A percentile compares a stretch with the other conserved stretches of the same genome.
phyloP scores from a whole-genome alignment of 2,329 filamentous ascomycete species.

The Aspergillus sp. region DNA sequence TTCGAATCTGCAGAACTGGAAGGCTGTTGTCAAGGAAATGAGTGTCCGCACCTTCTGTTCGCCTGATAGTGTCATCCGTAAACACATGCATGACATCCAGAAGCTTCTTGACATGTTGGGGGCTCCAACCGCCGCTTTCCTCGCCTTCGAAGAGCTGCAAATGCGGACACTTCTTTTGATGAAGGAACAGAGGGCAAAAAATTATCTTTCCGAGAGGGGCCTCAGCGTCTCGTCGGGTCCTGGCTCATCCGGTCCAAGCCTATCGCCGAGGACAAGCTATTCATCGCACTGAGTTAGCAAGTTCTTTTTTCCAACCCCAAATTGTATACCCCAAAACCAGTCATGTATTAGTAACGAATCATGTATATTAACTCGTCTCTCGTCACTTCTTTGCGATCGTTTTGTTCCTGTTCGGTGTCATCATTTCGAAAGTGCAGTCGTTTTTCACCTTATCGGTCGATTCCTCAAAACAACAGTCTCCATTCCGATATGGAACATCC shows the following conservation, averaged over 20 bases:
- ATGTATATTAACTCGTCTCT: neutral
- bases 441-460: neutral
- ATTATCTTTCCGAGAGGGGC: slow-evolving; percentile 4
- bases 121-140: slow-evolving; percentile 38
- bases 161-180: slow-evolving; percentile 34
- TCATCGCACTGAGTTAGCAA: neutral
- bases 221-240: neutral
- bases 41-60: slow-evolving; percentile 52
- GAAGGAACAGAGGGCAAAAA: slow-evolving; percentile 30
- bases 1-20: slow-evolving; percentile 53
- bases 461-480: neutral
- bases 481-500: neutral
- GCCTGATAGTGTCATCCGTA: slow-evolving; percentile 50
- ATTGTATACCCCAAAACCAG: neutral
- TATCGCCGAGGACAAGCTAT: neutral
- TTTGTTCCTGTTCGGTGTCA: neutral
- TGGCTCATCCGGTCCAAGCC: neutral
- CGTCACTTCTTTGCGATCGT: neutral
- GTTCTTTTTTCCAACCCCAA: neutral
- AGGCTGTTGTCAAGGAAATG: slow-evolving; percentile 48
- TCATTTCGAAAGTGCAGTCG: neutral
- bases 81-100: slow-evolving; percentile 50
- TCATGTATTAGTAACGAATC: neutral
- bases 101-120: slow-evolving; percentile 52
- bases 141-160: slow-evolving; percentile 41